A percentile compares a stretch with the other conserved stretches of the same genome.
Conservation (phyloP, 495 filamentous ascomycete species). For the Penicillium psychrofluorescens region DNA sequence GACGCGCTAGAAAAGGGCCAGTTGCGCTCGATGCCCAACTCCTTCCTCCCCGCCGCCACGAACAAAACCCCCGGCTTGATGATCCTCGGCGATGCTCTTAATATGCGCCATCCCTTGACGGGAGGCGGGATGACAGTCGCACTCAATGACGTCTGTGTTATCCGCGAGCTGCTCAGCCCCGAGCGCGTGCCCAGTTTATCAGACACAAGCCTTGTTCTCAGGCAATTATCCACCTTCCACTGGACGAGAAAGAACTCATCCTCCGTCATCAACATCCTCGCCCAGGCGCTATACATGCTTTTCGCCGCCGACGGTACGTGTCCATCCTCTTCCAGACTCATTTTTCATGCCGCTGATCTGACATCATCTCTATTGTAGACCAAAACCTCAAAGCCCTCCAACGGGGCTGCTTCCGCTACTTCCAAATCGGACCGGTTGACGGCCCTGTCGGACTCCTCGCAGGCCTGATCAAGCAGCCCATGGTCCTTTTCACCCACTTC, state of each 20-base stretch:
- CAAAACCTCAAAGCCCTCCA: constrained; percentile 70
- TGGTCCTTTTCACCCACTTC: constrained; percentile 84
- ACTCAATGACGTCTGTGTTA: constrained; percentile 74
- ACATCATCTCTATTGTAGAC: constrained; percentile 35
- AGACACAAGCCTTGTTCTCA: constrained; percentile 54
- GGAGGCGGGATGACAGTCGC: constrained; percentile 96
- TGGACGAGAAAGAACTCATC: constrained; percentile 78
- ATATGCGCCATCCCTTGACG: constrained; percentile 93
- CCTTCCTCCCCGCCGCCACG: constrained; percentile 72
- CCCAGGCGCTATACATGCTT: constrained; percentile 80
- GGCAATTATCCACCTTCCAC: constrained; percentile 72
- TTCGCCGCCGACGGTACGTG: constrained; percentile 74
- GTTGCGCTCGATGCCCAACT: constrained; percentile 85
- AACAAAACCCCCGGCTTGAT: constrained; percentile 67
- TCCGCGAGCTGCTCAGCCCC: constrained; percentile 65
- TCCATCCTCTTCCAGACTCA: background rate
- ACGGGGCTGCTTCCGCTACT: constrained; percentile 89
- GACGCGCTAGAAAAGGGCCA: constrained; percentile 67
- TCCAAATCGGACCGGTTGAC: constrained; percentile 68
- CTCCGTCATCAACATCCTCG: constrained; percentile 90
- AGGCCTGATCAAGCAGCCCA: constrained; percentile 70
- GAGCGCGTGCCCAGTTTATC: constrained; percentile 58
- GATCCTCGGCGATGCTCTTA: constrained; percentile 84
- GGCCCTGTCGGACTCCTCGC: constrained; percentile 78
- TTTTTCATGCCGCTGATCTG: background rate